Base-by-base conservation (phyloP, 2,329 filamentous ascomycete genomes). In the Pseudocercospora ulei region DNA sequence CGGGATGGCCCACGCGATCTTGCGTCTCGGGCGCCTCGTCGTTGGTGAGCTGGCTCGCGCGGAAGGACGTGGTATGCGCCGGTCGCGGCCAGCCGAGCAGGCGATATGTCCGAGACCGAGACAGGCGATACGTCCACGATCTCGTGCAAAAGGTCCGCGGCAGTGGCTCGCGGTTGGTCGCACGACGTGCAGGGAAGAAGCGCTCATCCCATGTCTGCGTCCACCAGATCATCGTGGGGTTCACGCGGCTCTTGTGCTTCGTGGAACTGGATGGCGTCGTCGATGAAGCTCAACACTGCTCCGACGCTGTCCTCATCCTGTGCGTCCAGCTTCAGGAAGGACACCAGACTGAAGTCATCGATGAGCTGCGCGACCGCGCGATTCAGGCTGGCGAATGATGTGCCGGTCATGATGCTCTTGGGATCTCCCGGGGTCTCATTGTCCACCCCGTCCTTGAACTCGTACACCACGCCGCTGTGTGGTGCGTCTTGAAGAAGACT, bases 341-440 rank as follows among this genome's bases (percentile, higher is more conserved):
- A 93, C 7, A 98, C 84, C 84, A 98, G 92, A 65, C 86, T 93
- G 65, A 95, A 98, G 62, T 85, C 90, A 61, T 96, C 90, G 50
- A 98, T 94, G 49, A 98, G 67, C 37, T 82, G 76, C 1, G 83
- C 90, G 3, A 98, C 88, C 0, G 88, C 88, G 45, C 76, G 75
- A 59, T 95, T 95, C 50, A 96, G 66, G 53, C 76, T 73, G 45
- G 82, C 75, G 62, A 94, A 96, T 11, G 82, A 82, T 1, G 75
- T 71, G 2, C 88, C 87, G 35, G 73, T 79, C 80, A 94, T 82
- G 43, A 93, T 60, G 35, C 77, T 76, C 45, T 76, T 72, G 54
- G 73, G 73, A 45, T 80, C 75, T 30, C 47, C 41, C 1, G 80
- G 74, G 48, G 87, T 76, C 22, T 64, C 63, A 41, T 73, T 71